Conservation (phyloP, 2,329 filamentous ascomycete genomes). For the Scytalidium sp. region DNA sequence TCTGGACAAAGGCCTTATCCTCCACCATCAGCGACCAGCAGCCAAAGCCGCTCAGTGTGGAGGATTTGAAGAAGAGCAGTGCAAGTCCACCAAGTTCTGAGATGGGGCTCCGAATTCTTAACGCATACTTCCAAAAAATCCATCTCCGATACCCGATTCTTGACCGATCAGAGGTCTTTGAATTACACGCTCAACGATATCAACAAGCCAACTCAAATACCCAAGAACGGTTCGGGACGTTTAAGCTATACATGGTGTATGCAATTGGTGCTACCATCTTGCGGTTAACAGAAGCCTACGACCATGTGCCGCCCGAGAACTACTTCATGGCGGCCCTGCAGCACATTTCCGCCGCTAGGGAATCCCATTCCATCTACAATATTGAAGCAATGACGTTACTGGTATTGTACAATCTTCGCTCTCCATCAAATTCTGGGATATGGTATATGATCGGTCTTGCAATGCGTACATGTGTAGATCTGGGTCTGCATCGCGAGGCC, state of each 20-base stretch:
- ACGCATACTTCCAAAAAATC: conserved; percentile 42
- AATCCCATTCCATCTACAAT: conserved; percentile 46
- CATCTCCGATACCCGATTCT: conserved; percentile 49
- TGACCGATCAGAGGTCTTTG: conserved; percentile 41
- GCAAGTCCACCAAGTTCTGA: conserved; percentile 44
- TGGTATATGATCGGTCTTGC: conserved; percentile 51
- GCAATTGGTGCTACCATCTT: conserved; percentile 48
- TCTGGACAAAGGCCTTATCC: conserved; percentile 49
- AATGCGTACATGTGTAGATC: conserved; percentile 48
- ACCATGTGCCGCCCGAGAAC: conserved; percentile 36
- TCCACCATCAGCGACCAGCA: conserved; percentile 14
- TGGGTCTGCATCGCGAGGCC: conserved; percentile 43
- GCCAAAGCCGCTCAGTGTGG: conserved; percentile 22
- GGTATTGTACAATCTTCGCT: conserved; percentile 46
- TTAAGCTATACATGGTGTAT: conserved; percentile 50
- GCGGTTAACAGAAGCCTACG: conserved; percentile 42
- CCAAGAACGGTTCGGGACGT: conserved; percentile 42
- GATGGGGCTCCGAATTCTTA: conserved; percentile 39
- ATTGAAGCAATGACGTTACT: conserved; percentile 50
- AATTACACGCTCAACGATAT: conserved; percentile 38
- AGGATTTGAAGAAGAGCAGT: conserved; percentile 37
- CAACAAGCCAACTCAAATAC: conserved; percentile 32
- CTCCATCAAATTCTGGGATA: conserved; percentile 42
- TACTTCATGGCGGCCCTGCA: conserved; percentile 48
- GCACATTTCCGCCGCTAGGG: conserved; percentile 44